Conservation (phyloP, 2,329 filamentous ascomycete species). For the Fusarium sambucinum region DNA sequence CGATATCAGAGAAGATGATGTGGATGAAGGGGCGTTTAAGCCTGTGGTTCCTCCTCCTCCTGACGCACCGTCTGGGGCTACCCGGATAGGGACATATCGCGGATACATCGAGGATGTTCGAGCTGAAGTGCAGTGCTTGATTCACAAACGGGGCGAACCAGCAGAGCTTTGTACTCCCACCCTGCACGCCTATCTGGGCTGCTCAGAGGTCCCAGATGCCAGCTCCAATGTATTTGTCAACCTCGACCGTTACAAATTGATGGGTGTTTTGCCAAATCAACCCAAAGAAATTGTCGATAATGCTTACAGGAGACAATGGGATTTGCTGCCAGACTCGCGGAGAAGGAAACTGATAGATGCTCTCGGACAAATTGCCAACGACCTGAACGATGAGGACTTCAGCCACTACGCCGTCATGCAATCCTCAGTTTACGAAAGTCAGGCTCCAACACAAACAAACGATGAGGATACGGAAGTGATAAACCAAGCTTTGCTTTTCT, state of each 20-base stretch:
- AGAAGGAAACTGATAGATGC: slow-evolving; percentile 51
- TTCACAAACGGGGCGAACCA: slow-evolving; percentile 52
- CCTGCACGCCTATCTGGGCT: slow-evolving; percentile 52
- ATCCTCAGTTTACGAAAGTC: slow-evolving; percentile 56
- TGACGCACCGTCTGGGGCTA: slow-evolving; percentile 51
- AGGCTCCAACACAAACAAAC: slow-evolving; percentile 46
- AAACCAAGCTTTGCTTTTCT: slow-evolving; percentile 52
- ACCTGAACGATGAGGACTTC: slow-evolving; percentile 52
- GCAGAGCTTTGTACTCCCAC: slow-evolving; percentile 51
- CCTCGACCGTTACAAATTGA: slow-evolving; percentile 51
- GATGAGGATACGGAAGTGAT: slow-evolving; percentile 51
- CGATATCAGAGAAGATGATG: slow-evolving; percentile 53
- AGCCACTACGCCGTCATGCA: slow-evolving; percentile 55
- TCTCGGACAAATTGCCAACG: slow-evolving; percentile 53
- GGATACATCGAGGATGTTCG: slow-evolving; percentile 64
- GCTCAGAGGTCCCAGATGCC: slow-evolving; percentile 49
- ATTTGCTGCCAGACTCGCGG: slow-evolving; percentile 50
- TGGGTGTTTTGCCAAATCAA: slow-evolving; percentile 56
- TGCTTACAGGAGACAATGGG: slow-evolving; percentile 58
- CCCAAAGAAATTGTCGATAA: slow-evolving; percentile 53
- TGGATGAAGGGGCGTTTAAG: slow-evolving; percentile 56
- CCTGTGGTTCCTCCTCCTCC: slow-evolving; percentile 53
- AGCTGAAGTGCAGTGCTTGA: slow-evolving; percentile 61
- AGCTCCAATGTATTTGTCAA: slow-evolving; percentile 49
- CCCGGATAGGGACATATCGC: slow-evolving; percentile 57